These are phyloP conservation scores for Psidium friedrichsthalianum DNA, from an alignment of 345 rosid genomes.

Conservation along the genomic window DNA sequence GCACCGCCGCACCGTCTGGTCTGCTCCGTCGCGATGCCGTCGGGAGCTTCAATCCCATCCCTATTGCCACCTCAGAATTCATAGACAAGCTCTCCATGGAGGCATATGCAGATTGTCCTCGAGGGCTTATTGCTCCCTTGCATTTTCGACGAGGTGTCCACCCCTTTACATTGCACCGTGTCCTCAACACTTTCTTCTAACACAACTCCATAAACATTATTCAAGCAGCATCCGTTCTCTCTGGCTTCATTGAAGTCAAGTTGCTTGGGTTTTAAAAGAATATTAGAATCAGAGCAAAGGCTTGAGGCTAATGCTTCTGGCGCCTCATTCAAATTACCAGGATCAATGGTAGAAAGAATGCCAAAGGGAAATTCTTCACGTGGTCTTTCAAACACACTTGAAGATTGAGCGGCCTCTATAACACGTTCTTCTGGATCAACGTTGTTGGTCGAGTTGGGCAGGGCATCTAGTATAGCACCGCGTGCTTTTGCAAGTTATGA, in stretches of 20 bases:
- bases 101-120: too few species aligned
- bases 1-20: too few species aligned
- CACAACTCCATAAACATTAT: slow-evolving; percentile 4
- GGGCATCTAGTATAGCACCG: not conserved
- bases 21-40: too few species aligned
- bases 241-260: slow-evolving; percentile 28
- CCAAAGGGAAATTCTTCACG: slow-evolving; percentile 13
- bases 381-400: slow-evolving; percentile 1
- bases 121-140: too few species aligned
- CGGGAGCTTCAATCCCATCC: too few species aligned
- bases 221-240: slow-evolving; percentile 8
- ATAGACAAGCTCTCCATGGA: too few species aligned
- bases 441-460: not conserved
- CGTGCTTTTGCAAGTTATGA: not conserved
- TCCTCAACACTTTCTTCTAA: not conserved
- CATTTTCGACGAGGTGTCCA: slow-evolving; percentile 6
- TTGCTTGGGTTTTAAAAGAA: slow-evolving; percentile 19
- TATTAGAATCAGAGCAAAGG: slow-evolving; percentile 8
- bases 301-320: slow-evolving; percentile 10
- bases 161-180: not conserved
- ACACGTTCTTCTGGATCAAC: slow-evolving; percentile 4
- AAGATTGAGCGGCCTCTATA: slow-evolving; percentile 6
- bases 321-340: not conserved
- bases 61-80: too few species aligned
- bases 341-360: slow-evolving; percentile 14